Evolutionary conservation across 768 basidiomycete genomes (phyloP), one percentile per base, ranked within the genome.

Genomic region (Tephrocybe sp.): DNA sequence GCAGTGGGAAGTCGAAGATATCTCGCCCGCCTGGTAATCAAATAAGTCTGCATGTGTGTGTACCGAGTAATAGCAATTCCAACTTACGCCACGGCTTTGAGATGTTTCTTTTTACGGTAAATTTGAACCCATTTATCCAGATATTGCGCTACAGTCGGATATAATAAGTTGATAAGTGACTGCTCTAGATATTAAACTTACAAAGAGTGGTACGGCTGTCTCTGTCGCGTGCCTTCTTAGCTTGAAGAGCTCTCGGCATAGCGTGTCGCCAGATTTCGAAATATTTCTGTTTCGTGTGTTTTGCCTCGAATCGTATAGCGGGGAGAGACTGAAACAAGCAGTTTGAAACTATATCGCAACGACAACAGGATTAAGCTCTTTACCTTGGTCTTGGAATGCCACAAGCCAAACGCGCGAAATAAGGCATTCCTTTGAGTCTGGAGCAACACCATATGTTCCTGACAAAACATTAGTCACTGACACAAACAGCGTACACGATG

Each of bases 51-150:
- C 53, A 25, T 39, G 45, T 37, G 27, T 55, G 38, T n/a, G 18
- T 24, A 18, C 9, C 38, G 31, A 5, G 13, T 15, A 24, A 55
- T 49, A 47, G 18, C 6, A 24, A 24, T 31, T 8, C 28, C 21
- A 44, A 83, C 89, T 74, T 64, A 93, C 91, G 87, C 88, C 40
- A 91, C 84, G 44, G 91, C 89, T 64, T 89, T 90, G 34, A 86
- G 75, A 32, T 86, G 84, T 34, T 84, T 75, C 61, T 86, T 89
- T 15, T 82, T 82, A 60, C 78, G 77, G 55, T 89, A 82, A 12
- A 72, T 72, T 61, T 84, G 78, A n/a, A 74, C 56, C 92, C 92
- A 94, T 50, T 73, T 81, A 36, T 76, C 75, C 39, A 91, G 74
- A 35, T 62, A 73, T 56, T 67, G 76, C 49, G 72, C 83, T 89